Evolutionary conservation across 768 basidiomycete genomes (phyloP).

Genomic region (Goffeauzyma gilvescens): DNA sequence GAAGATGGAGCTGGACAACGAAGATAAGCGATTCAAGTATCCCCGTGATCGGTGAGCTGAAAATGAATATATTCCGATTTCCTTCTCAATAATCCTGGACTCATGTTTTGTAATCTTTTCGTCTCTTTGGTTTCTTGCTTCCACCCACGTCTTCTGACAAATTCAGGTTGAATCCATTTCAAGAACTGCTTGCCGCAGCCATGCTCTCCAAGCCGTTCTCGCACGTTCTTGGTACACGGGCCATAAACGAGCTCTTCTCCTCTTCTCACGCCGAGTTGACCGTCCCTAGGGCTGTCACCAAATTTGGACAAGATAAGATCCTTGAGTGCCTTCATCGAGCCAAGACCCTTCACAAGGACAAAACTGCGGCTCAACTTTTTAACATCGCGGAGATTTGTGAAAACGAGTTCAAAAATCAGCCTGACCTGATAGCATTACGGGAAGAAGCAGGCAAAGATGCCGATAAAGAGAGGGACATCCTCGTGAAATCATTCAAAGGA

Average conservation of each 20-base stretch:
- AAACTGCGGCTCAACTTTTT: neutral
- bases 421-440: no score
- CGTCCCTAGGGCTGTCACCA: neutral
- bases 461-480: slow-evolving; percentile 16
- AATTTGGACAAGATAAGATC: neutral
- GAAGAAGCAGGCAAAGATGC: slow-evolving; percentile 12
- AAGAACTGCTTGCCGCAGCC: neutral
- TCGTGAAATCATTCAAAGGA: slow-evolving; percentile 1
- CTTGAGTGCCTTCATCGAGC: slow-evolving; percentile 1
- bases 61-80: no score
- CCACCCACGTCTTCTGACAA: no score
- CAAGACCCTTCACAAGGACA: slow-evolving; percentile 2
- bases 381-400: neutral
- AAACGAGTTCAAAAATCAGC: neutral
- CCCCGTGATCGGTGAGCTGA: no score
- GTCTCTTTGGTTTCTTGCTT: no score
- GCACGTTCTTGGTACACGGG: neutral
- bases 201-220: slow-evolving; percentile 2
- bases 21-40: no score
- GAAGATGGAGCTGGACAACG: no score
- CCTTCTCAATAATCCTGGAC: no score
- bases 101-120: no score
- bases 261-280: neutral
- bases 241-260: neutral
- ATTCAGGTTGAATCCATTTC: slow-evolving; percentile 1